Base-by-base conservation (phyloP, 306 rosid species). In the Prunus armeniaca region DNA sequence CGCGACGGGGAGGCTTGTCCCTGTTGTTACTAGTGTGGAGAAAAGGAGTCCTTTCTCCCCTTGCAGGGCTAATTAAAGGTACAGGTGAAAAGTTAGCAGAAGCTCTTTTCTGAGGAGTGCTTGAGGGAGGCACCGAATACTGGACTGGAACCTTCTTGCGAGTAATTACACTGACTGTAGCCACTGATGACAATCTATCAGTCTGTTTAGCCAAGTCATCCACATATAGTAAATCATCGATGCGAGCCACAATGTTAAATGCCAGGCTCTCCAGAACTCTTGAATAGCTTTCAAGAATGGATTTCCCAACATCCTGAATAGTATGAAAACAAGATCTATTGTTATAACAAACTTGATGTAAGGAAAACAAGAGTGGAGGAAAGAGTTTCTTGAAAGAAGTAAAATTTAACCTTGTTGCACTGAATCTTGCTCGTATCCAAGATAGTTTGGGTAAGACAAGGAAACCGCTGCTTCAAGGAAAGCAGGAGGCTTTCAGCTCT, bases 201-300 rank as follows among this genome's bases (percentile, higher is more conserved):
- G 93, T 89, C 76, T 87, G 89, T 68, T 85, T 92, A 1, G 93
- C 88, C 82, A 92, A 76, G 81, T 95, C 97, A 70, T 95, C 99
- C 28, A 90, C 97, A 46, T 95, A 83, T 5, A 92, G 83, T 66
- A 95, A 77, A 79, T 95, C 99, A 65, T 95, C 97, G 0, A 95
- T 95, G 2, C 99, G 95, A 45, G 99, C 93, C 27, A 90, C 88
- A 73, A 92, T 84, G 83, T 95, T 95, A 55, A 84, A 95, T 45
- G 97, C 96, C 65, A 90, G 82, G 89, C 99, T 92, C 90, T 95
- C 99, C 80, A 95, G 76, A 22, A 92, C 97, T 76, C 99, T 89
- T 54, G 99, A 95, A 71, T 92, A 95, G 93, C 97, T 88, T 82
- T 95, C 99, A 62, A 95, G 86, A 74, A 95, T 82, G 18, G 99